A percentile compares a stretch with the other conserved stretches of the same genome.
These are phyloP conservation scores for Wickerhamomyces bovis DNA, from an alignment of 805 yeast genomes.

Conservation along the genomic window DNA sequence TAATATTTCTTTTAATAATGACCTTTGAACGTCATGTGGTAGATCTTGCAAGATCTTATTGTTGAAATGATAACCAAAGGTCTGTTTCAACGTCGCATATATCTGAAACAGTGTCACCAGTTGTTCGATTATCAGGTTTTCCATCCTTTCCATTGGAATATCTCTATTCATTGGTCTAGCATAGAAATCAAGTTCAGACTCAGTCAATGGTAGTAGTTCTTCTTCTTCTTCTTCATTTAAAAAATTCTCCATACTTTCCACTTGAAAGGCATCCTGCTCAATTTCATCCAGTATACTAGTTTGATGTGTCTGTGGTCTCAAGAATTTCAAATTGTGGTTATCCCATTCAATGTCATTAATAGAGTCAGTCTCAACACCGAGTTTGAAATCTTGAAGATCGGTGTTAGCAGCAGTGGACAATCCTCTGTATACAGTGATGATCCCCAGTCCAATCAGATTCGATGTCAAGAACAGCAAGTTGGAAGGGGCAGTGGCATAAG, in stretches of 20 bases:
- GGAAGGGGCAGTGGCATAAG: conserved; percentile 33
- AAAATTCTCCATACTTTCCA: background rate
- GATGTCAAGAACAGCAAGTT: conserved; percentile 32
- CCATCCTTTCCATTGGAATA: conserved; percentile 2
- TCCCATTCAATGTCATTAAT: background rate
- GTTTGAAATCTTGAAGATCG: background rate
- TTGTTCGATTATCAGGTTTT: conserved; percentile 2
- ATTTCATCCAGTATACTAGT: conserved; percentile 1
- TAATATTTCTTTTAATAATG: background rate
- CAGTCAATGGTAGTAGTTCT: conserved; percentile 5
- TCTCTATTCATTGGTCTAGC: conserved; percentile 1
- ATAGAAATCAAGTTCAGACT: conserved; percentile 2
- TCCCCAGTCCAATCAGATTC: conserved; percentile 29
- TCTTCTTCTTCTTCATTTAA: background rate
- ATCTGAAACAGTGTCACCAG: background rate
- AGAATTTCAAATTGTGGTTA: background rate
- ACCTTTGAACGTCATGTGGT: background rate
- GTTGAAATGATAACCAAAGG: background rate
- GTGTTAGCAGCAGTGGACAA: conserved; percentile 17
- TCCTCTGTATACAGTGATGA: conserved; percentile 28
- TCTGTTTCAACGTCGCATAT: background rate
- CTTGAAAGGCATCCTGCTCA: conserved; percentile 4
- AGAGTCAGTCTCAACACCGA: background rate
- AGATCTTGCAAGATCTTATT: background rate
- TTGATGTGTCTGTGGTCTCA: background rate